Evolutionary conservation across 768 basidiomycete genomes (phyloP).

Genomic region (Suillus subaureus): DNA sequence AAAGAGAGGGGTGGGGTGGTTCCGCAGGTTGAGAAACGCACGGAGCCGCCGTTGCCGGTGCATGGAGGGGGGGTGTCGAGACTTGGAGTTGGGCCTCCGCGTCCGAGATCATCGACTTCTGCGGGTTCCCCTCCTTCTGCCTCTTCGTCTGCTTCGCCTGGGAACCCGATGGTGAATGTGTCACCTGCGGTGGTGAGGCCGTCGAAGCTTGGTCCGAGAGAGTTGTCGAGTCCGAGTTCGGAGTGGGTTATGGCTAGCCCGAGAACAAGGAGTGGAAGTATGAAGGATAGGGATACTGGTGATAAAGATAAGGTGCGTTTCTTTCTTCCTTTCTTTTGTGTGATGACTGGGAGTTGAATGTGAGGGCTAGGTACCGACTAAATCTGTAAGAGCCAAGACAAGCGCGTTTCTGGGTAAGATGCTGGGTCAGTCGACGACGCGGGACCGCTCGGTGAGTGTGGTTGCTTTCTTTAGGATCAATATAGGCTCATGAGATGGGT

Average conservation of each 20-base stretch:
- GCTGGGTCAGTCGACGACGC: conserved; percentile 63
- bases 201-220: conserved; percentile 24
- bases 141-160: conserved; percentile 17
- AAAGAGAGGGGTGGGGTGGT: conserved; percentile 63
- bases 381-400: conserved; percentile 77
- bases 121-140: conserved; percentile 31
- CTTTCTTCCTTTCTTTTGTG: conserved; percentile 1
- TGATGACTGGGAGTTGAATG: conserved; percentile 6
- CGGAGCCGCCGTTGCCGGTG: conserved; percentile 48
- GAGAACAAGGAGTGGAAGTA: conserved; percentile 39
- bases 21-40: conserved; percentile 34
- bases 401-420: conserved; percentile 81
- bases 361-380: conserved; percentile 48
- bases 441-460: conserved; percentile 67
- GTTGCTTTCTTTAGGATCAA: not conserved
- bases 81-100: conserved; percentile 21
- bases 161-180: conserved; percentile 38
- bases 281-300: conserved; percentile 31
- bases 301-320: conserved; percentile 52
- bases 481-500: not conserved
- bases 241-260: conserved; percentile 56
- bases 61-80: not conserved
- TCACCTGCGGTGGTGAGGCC: conserved; percentile 31
- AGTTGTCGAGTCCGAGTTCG: conserved; percentile 38
- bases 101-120: conserved; percentile 47